Evolutionary conservation across 257 asterid species (phyloP).

Genomic region (Solanum habrochaites): DNA sequence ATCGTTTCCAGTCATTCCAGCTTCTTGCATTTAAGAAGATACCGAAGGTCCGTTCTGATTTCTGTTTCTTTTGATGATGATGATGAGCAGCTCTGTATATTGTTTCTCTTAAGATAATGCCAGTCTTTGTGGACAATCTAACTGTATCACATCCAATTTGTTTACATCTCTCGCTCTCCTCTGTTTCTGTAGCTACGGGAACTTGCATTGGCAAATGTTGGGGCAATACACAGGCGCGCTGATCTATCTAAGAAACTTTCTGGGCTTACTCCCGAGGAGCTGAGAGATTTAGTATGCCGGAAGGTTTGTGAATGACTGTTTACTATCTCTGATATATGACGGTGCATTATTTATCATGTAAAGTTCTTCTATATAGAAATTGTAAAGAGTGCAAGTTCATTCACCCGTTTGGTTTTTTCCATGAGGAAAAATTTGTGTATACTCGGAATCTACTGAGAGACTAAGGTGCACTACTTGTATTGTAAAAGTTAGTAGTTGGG

Average conservation of each 20-base stretch:
- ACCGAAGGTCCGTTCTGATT: conserved; percentile 50
- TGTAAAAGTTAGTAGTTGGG: neutral
- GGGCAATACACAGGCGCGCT: conserved; percentile 71
- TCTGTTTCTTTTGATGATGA: neutral
- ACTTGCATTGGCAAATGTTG: conserved; percentile 90
- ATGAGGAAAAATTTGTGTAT: neutral
- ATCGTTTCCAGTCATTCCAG: conserved; percentile 92
- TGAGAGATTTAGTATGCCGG: conserved; percentile 77
- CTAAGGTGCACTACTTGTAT: neutral
- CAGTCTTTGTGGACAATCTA: neutral
- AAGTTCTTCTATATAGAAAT: neutral
- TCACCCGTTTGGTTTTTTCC: neutral
- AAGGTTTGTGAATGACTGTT: conserved; percentile 51
- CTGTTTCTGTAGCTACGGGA: conserved; percentile 60
- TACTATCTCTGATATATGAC: neutral
- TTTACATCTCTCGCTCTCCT: neutral
- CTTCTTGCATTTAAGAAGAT: conserved; percentile 71
- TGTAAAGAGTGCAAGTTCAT: neutral
- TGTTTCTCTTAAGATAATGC: neutral
- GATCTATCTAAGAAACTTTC: conserved; percentile 85
- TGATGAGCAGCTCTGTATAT: neutral
- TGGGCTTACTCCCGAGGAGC: conserved; percentile 66
- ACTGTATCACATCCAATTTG: neutral
- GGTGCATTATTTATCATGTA: neutral
- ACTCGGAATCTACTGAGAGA: neutral